A percentile compares a stretch with the other conserved stretches of the same genome.
Conservation (phyloP, 345 rosid species). For the Cardiospermum halicacabum region DNA sequence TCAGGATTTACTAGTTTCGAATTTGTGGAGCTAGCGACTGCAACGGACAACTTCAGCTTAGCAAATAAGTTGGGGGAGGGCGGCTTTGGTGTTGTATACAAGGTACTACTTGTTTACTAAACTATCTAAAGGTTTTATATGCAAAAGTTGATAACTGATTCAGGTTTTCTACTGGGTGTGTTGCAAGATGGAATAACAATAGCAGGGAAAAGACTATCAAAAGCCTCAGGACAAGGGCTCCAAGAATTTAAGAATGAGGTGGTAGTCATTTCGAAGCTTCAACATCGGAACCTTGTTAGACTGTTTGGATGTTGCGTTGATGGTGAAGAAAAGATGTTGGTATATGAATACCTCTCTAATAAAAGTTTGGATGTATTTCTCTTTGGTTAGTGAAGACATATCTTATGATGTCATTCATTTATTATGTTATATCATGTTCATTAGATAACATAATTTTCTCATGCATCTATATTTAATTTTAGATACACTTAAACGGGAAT, state of each 20-base stretch:
- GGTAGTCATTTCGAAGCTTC: background rate
- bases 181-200: background rate
- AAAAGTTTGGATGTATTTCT: background rate
- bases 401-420: background rate
- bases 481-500: conserved; percentile 23
- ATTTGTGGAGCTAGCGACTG: conserved; percentile 15
- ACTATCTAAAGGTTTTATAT: background rate
- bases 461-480: background rate
- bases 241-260: background rate
- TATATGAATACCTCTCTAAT: background rate
- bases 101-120: conserved; percentile 16
- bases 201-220: conserved; percentile 24
- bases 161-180: background rate
- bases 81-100: conserved; percentile 36
- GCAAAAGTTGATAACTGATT: background rate
- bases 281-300: background rate
- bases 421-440: background rate
- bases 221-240: conserved; percentile 6
- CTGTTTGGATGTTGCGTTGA: background rate
- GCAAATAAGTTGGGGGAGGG: conserved; percentile 31
- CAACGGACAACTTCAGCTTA: conserved; percentile 23
- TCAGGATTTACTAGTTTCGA: conserved; percentile 8
- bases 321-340: background rate
- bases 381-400: background rate
- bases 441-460: background rate